Conservation (phyloP, 129 eudicot genomes). For the Centrapalus pauciflorus region DNA sequence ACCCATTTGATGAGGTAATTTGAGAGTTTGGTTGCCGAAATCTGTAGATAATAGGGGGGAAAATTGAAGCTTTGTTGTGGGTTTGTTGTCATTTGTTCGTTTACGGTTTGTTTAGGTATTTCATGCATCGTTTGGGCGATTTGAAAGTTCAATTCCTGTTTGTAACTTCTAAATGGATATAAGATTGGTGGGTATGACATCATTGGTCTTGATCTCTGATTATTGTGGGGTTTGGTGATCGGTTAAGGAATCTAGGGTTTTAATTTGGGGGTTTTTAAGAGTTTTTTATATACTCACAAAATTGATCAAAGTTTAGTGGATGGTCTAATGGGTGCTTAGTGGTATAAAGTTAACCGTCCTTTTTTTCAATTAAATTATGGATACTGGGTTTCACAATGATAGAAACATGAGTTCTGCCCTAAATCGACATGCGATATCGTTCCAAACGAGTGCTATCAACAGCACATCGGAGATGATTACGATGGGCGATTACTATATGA, state of each 20-base stretch:
- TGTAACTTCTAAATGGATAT: neutral
- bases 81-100: neutral
- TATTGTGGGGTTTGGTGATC: conserved; percentile 10
- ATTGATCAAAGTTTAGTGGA: neutral
- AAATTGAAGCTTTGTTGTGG: neutral
- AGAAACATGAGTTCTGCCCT: conserved; percentile 25
- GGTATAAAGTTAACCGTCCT: neutral
- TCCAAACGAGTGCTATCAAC: conserved; percentile 37
- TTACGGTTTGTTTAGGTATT: conserved; percentile 13
- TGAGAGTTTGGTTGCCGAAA: conserved; percentile 5
- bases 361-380: neutral
- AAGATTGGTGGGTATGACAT: neutral
- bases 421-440: conserved; percentile 41
- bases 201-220: conserved; percentile 17
- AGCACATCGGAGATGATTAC: conserved; percentile 47
- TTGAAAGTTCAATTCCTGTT: neutral
- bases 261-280: neutral
- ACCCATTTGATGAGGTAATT: conserved; percentile 5
- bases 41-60: conserved; percentile 6
- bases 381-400: conserved; percentile 40
- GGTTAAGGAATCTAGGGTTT: conserved; percentile 21
- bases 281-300: neutral
- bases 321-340: conserved; percentile 5
- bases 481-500: conserved; percentile 37
- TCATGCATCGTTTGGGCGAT: conserved; percentile 3